These are phyloP conservation scores for Leptographium galeiforme DNA, from an alignment of 2,329 filamentous ascomycete genomes.

Conservation along the genomic window DNA sequence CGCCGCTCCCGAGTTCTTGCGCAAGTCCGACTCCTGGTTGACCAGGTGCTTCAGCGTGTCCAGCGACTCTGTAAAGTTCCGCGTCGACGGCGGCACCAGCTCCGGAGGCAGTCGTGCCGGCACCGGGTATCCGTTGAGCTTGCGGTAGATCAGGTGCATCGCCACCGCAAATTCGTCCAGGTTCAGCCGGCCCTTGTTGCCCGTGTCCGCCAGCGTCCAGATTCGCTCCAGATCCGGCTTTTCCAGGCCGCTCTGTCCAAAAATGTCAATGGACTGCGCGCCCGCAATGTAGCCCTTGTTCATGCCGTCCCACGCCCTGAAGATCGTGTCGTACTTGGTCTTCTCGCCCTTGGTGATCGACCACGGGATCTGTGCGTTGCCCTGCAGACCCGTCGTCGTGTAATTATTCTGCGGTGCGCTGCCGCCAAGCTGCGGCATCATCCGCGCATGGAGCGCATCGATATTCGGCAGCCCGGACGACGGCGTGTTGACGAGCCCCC, in stretches of 20 bases:
- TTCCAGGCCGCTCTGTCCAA: slow-evolving; percentile 87
- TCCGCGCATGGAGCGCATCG: slow-evolving; percentile 77
- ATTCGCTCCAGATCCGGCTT: slow-evolving; percentile 82
- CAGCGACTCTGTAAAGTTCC: slow-evolving; percentile 86
- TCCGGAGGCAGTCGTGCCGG: slow-evolving; percentile 80
- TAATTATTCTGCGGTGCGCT: slow-evolving; percentile 56
- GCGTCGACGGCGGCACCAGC: slow-evolving; percentile 84
- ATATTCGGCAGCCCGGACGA: slow-evolving; percentile 85
- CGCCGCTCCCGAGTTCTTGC: slow-evolving; percentile 80
- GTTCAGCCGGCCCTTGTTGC: slow-evolving; percentile 87
- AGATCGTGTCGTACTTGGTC: slow-evolving; percentile 87
- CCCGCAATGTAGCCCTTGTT: slow-evolving; percentile 85
- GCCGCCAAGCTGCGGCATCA: slow-evolving; percentile 94
- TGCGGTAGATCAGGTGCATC: slow-evolving; percentile 98
- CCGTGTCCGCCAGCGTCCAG: slow-evolving; percentile 88
- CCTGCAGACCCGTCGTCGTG: slow-evolving; percentile 74
- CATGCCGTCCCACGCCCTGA: slow-evolving; percentile 93
- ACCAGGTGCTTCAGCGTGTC: slow-evolving; percentile 85
- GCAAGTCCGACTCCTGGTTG: slow-evolving; percentile 74
- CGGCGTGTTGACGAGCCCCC: slow-evolving; percentile 95
- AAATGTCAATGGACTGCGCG: slow-evolving; percentile 89
- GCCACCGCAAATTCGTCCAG: slow-evolving; percentile 96
- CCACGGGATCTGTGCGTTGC: slow-evolving; percentile 95
- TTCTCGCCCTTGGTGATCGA: slow-evolving; percentile 98
- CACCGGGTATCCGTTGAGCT: slow-evolving; percentile 88